Evolutionary conservation across 495 filamentous ascomycete species (phyloP).

Genomic region (Cladorrhinum samala): DNA sequence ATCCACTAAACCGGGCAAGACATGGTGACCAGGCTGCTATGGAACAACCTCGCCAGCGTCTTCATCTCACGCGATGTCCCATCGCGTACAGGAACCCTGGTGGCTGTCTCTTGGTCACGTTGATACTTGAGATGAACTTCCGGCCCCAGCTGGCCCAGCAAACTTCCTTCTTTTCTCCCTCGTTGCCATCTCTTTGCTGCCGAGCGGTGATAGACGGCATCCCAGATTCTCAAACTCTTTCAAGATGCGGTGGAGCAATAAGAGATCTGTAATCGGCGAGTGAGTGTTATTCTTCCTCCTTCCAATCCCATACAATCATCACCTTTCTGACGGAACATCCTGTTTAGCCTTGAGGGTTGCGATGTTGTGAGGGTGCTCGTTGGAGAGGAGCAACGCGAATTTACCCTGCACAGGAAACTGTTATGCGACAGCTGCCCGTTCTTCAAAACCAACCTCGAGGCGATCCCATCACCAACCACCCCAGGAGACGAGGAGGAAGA

Average conservation of each 20-base stretch:
- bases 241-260: constrained; percentile 20
- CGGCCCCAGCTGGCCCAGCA: no score
- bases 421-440: constrained; percentile 33
- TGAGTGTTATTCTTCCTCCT: constrained; percentile 6
- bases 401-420: constrained; percentile 34
- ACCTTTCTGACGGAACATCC: no score
- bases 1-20: neutral
- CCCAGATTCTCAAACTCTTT: no score
- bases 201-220: neutral
- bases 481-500: constrained; percentile 7
- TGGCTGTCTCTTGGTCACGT: no score
- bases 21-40: neutral
- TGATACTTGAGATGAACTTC: no score
- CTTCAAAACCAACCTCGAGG: constrained; percentile 36
- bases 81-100: neutral
- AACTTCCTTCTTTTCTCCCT: neutral
- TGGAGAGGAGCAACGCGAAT: constrained; percentile 36
- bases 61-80: neutral
- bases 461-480: constrained; percentile 15
- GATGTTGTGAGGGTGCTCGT: constrained; percentile 38
- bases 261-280: constrained; percentile 12
- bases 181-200: neutral
- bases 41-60: no score
- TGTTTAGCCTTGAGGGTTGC: constrained; percentile 19
- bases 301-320: neutral